Percentiles rank a stretch among this genome's conserved stretches.
phyloP scores from a whole-genome alignment of 352 stramenopile genomes.

The Pythium sp. region DNA sequence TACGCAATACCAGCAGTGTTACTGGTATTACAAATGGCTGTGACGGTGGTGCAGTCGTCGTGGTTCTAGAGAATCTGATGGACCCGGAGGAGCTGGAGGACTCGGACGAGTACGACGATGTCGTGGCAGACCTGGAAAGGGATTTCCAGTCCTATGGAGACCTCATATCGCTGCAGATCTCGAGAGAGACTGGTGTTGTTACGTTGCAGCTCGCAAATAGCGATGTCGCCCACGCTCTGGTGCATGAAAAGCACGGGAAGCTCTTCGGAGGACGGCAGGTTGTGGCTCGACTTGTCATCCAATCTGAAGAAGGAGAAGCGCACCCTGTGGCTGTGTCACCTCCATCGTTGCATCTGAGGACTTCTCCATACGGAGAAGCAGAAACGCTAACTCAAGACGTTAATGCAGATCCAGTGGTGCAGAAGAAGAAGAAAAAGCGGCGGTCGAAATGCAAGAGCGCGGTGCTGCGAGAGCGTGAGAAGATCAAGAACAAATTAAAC shows the following conservation, averaged over 20 bases:
- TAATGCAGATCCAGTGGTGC: neutral
- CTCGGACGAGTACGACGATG: conserved; percentile 46
- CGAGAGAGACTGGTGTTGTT: conserved; percentile 15
- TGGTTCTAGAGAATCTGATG: conserved; percentile 26
- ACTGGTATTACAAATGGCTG: neutral
- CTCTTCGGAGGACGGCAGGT: conserved; percentile 38
- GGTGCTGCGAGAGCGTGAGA: conserved; percentile 12
- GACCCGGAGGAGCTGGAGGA: conserved; percentile 46
- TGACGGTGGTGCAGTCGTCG: neutral
- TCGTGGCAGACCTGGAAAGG: conserved; percentile 27
- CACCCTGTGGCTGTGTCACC: neutral
- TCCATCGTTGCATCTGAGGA: neutral
- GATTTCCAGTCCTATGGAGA: neutral
- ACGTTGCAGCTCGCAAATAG: conserved; percentile 20
- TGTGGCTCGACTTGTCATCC: conserved; percentile 4
- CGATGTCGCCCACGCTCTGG: conserved; percentile 13
- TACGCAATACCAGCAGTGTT: neutral
- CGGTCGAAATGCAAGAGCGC: conserved; percentile 35
- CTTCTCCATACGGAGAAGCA: neutral
- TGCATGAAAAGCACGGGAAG: conserved; percentile 23
- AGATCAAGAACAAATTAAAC: neutral
- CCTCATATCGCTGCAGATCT: conserved; percentile 11
- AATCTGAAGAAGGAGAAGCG: conserved; percentile 20
- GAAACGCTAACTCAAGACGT: neutral
- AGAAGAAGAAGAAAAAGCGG: conserved; percentile 24